These are phyloP conservation scores for Aureoboletus auriporus DNA, from an alignment of 768 basidiomycete genomes.

Conservation along the genomic window DNA sequence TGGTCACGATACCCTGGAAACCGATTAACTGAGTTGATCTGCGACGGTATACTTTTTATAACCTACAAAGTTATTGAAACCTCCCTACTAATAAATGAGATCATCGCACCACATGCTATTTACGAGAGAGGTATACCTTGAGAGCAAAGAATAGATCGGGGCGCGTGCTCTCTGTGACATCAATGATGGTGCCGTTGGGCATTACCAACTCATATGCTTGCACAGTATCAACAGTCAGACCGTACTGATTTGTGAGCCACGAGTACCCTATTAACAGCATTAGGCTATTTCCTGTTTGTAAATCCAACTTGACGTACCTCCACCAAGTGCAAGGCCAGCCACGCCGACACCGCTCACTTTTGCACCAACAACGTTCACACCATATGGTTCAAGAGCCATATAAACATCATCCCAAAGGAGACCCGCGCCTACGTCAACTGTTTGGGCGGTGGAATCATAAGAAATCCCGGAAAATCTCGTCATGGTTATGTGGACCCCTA, in stretches of 20 bases:
- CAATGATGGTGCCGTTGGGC: slow-evolving; percentile 36
- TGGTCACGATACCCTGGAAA: slow-evolving; percentile 53
- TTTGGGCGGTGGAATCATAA: slow-evolving; percentile 37
- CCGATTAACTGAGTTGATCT: background rate
- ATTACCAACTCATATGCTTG: slow-evolving; percentile 54
- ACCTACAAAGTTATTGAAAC: slow-evolving; percentile 55
- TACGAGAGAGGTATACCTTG: slow-evolving; percentile 26
- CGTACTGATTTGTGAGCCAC: slow-evolving; percentile 59
- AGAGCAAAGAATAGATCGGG: slow-evolving; percentile 43
- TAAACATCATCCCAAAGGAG: slow-evolving; percentile 69
- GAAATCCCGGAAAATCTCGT: slow-evolving; percentile 37
- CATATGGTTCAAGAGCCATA: slow-evolving; percentile 39
- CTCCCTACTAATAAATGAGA: slow-evolving; percentile 39
- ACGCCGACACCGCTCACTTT: slow-evolving; percentile 53
- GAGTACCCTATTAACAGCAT: slow-evolving; percentile 7
- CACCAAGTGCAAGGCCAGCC: slow-evolving; percentile 54
- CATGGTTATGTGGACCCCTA: slow-evolving; percentile 57
- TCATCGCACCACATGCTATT: background rate
- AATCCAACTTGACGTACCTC: slow-evolving; percentile 32
- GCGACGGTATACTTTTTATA: background rate
- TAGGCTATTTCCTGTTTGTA: background rate
- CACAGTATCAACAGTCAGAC: slow-evolving; percentile 53
- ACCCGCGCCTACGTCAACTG: slow-evolving; percentile 36
- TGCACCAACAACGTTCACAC: slow-evolving; percentile 54
- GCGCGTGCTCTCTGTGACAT: slow-evolving; percentile 29